These are phyloP conservation scores for Ogataea paradorogensis DNA, from an alignment of 805 yeast species.

Conservation along the genomic window DNA sequence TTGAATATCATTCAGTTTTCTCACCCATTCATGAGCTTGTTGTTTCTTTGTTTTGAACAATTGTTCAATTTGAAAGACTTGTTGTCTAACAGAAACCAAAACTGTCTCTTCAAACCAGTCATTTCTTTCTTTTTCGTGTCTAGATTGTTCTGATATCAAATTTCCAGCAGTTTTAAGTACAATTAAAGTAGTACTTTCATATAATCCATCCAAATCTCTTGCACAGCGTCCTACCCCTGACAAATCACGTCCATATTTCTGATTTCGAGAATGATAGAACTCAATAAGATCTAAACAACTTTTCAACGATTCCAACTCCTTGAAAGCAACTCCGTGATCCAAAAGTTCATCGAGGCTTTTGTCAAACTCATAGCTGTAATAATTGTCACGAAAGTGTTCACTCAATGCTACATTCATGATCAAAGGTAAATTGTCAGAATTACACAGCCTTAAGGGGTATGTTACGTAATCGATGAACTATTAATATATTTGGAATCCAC, in stretches of 20 bases:
- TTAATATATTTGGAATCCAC: no score
- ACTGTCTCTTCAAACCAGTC: conserved; percentile 3
- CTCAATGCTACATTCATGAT: conserved; percentile 21
- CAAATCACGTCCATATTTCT: conserved; percentile 1
- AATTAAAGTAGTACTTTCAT: conserved; percentile 7
- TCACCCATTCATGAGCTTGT: background rate
- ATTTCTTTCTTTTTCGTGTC: conserved; percentile 4
- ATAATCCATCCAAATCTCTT: background rate
- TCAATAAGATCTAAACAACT: conserved; percentile 15
- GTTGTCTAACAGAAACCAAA: conserved; percentile 16
- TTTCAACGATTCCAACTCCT: conserved; percentile 8
- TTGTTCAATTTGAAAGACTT: conserved; percentile 10
- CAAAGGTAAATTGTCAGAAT: no score
- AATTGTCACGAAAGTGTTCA: conserved; percentile 17
- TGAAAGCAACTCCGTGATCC: conserved; percentile 10
- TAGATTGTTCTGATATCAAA: conserved; percentile 15
- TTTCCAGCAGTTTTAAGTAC: conserved; percentile 11
- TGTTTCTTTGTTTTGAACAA: conserved; percentile 5
- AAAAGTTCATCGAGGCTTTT: conserved; percentile 13
- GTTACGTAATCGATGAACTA: no score
- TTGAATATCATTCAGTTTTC: conserved; percentile 2
- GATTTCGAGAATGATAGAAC: conserved; percentile 6
- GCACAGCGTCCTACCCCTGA: background rate
- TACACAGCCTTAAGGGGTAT: no score
- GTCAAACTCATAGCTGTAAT: conserved; percentile 9